Conservation (phyloP, 768 basidiomycete species). For the Lepiota brunneoincarnata region DNA sequence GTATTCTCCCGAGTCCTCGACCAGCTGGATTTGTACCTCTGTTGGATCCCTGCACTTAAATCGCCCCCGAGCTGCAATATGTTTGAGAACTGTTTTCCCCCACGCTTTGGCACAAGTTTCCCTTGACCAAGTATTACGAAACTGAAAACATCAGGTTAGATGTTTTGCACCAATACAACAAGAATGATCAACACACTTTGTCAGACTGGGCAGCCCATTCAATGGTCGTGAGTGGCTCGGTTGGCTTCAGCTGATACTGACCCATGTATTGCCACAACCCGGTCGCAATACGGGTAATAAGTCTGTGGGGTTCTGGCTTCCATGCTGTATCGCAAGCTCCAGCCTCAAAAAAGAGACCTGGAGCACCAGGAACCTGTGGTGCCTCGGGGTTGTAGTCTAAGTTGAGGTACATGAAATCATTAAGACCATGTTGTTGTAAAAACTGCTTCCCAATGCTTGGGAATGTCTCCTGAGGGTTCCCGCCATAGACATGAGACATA, state of each 20-base stretch:
- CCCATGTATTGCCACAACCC: constrained; percentile 31
- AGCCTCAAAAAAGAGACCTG: constrained; percentile 24
- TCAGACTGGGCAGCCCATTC: constrained; percentile 20
- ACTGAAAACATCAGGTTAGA: constrained; percentile 6
- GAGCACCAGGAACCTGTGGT: constrained; percentile 27
- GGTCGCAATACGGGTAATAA: constrained; percentile 28
- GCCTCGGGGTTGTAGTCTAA: constrained; percentile 22
- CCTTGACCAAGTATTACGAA: constrained; percentile 15
- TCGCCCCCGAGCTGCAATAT: constrained; percentile 14
- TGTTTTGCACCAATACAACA: not conserved
- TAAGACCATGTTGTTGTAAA: constrained; percentile 19
- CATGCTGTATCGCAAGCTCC: constrained; percentile 10
- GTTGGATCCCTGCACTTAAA: constrained; percentile 11
- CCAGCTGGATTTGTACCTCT: constrained; percentile 4
- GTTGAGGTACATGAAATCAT: constrained; percentile 28
- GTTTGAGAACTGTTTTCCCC: constrained; percentile 11
- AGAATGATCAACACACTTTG: constrained; percentile 11
- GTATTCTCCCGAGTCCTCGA: constrained; percentile 6
- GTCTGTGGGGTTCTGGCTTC: constrained; percentile 22
- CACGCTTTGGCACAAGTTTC: constrained; percentile 13
- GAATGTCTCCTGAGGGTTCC: constrained; percentile 17
- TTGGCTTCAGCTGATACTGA: constrained; percentile 28
- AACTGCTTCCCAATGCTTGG: constrained; percentile 16
- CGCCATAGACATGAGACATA: constrained; percentile 23
- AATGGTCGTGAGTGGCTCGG: constrained; percentile 35